Base-by-base conservation (phyloP, 176 grass and related monocot genomes). In the Bromus sterilis region DNA sequence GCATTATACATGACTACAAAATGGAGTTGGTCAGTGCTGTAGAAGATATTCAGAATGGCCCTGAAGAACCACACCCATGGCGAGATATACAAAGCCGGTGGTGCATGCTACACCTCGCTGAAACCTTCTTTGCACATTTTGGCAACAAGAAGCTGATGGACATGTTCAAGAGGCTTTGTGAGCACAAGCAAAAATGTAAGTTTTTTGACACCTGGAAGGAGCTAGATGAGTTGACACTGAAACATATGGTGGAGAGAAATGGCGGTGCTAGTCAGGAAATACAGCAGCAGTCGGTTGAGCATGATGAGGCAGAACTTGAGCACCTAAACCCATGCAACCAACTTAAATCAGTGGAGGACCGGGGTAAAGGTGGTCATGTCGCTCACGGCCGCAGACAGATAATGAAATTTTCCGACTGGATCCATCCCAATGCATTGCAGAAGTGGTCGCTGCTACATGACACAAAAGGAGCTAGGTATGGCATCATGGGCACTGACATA, bases 391-490 rank as follows among this genome's bases (percentile, higher is more conserved):
- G 25, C 16, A n/a, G 15, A 28, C 10, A 36, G 4, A 59, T 24
- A 16, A 46, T 21, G 24, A 59, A 30, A 1, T 66, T 66, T 48
- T 66, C 60, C 23, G 59, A 49, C 2, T 66, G 77, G 59, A 79
- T 79, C 41, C 28, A 13, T 48, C 37, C 25, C 2, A 78, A 78
- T 21, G 13, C 76, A 63, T 7, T 63, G 76, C 37, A 63, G 15
- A 78, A 49, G 18, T 79, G 60, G 77, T 79, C 76, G 30, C 26
- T 78, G 25, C 6, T 63, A 15, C 57, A 78, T 62, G 57, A 78
- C 61, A 79, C 28, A 35, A 2, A 24, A 2, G 61, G 59, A 9
- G 77, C 77, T 49, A 79, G 77, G 12, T 79, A 66, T 51, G 20
- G 60, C 12, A 15, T 79, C 28, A 66, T 79, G 61, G 61, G 29